A percentile compares a stretch with the other conserved stretches of the same genome.
Conservation (phyloP, 805 yeast genomes). For the Saccharomyces eubayanus region DNA sequence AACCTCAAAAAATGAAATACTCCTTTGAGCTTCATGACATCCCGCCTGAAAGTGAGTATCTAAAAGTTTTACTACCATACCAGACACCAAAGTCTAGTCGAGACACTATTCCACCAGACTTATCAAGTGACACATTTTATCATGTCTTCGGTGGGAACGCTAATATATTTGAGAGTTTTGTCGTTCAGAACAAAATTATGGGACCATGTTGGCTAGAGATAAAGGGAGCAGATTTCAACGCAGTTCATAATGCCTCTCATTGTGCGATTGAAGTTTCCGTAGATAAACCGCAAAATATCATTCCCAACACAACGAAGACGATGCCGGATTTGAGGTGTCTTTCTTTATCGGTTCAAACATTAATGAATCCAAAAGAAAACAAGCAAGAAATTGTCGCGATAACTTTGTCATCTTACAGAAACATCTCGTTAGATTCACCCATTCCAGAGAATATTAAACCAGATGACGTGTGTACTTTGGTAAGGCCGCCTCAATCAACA, state of each 20-base stretch:
- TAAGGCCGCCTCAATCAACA: conserved; percentile 64
- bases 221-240: conserved; percentile 49
- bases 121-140: conserved; percentile 67
- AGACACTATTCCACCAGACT: conserved; percentile 47
- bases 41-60: conserved; percentile 68
- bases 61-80: conserved; percentile 70
- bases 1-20: conserved; percentile 66
- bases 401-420: conserved; percentile 61
- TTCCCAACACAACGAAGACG: conserved; percentile 39
- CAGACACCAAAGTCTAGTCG: conserved; percentile 49
- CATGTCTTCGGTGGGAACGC: conserved; percentile 75
- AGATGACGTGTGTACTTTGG: conserved; percentile 56
- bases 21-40: conserved; percentile 80
- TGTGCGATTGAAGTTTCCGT: conserved; percentile 70
- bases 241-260: conserved; percentile 61
- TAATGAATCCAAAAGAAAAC: conserved; percentile 63
- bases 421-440: conserved; percentile 69
- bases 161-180: conserved; percentile 75
- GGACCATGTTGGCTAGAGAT: conserved; percentile 96
- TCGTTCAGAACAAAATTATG: conserved; percentile 74
- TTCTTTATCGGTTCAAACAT: conserved; percentile 71
- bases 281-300: conserved; percentile 38
- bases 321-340: conserved; percentile 66
- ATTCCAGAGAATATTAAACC: conserved; percentile 55
- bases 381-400: conserved; percentile 84